These are phyloP conservation scores for Chlamydomonas reinhardtii DNA, from an alignment of 163 green algal genomes.

Conservation along the genomic window DNA sequence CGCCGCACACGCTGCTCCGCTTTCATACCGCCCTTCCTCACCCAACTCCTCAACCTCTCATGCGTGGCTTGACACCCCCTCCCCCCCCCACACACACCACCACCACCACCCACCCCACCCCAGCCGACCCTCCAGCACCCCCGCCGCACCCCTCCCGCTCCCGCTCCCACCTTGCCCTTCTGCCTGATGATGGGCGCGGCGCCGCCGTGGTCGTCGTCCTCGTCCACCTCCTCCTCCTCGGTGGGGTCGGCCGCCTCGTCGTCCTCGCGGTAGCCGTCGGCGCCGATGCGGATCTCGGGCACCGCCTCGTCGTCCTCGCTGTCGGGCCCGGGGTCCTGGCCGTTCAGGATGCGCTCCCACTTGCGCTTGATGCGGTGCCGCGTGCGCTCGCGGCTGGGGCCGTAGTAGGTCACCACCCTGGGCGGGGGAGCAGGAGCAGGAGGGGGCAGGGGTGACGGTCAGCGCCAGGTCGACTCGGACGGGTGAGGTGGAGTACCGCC, in stretches of 20 bases:
- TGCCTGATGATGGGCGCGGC: neutral
- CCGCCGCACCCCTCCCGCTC: too few species aligned
- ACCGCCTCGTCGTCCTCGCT: neutral
- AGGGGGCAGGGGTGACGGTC: neutral
- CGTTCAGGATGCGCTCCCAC: constrained; percentile 27
- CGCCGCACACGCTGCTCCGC: too few species aligned
- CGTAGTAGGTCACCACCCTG: constrained; percentile 87
- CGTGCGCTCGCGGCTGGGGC: constrained; percentile 72
- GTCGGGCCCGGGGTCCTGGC: constrained; percentile 22
- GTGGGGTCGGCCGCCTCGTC: neutral
- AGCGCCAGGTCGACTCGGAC: too few species aligned
- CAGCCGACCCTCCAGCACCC: too few species aligned
- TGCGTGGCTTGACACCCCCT: too few species aligned
- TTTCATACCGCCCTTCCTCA: too few species aligned
- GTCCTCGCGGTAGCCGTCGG: neutral
- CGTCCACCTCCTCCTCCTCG: constrained; percentile 34
- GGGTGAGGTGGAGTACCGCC: too few species aligned
- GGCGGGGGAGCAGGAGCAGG: neutral
- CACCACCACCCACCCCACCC: too few species aligned
- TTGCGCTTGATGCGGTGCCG: constrained; percentile 55
- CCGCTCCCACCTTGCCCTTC: constrained; percentile 21
- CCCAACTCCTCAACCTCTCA: too few species aligned
- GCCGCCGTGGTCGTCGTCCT: constrained; percentile 36
- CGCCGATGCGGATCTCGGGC: too few species aligned
- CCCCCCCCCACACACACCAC: too few species aligned